Evolutionary conservation across 2,329 filamentous ascomycete species (phyloP), one percentile per base, ranked within the genome.

Genomic region (Colletotrichum tropicicola): DNA sequence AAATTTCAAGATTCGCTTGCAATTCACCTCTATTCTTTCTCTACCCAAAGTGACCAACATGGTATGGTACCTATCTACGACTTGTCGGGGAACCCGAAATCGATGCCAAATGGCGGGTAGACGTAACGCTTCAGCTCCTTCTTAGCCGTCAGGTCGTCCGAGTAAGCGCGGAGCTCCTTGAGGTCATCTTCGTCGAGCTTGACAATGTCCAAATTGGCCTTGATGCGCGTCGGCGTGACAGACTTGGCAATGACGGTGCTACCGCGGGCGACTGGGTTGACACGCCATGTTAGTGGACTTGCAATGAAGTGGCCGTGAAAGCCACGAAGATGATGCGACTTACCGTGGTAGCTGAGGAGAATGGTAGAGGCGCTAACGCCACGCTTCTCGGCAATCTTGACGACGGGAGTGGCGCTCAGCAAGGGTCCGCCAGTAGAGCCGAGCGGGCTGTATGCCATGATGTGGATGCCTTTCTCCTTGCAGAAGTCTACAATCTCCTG

Each of bases 71-170:
- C n/a, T 12, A 44, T 51, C 27, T 70, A 74, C 52, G 68, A 73
- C 83, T 90, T 90, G 74, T 92, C 90, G n/a, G 89, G 89, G 80
- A 92, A 92, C 2, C 90, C 90, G 74, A 92, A 90, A 71, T 90
- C 82, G 51, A 91, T 78, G 3, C 88, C 88, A 71, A 92, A 92
- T 1, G 89, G 85, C 69, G 90, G 90, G 75, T 89, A 91, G 32
- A 92, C 88, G 67, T 87, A 92, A 70, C 88, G 82, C 77, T 86
- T 79, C 64, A 87, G 73, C 77, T 87, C 84, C 47, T 82, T 81
- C 66, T 82, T 82, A 69, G 78, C 79, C 25, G 77, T 73, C 45
- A 89, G 75, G 32, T 81, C 78, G 23, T 80, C 77, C 0, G 86
- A 85, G 75, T 88, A 89, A 53, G 83, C 84, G 69, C 83, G 78